Conservation (phyloP, 441 rosid species). For the Metrosideros polymorpha region DNA sequence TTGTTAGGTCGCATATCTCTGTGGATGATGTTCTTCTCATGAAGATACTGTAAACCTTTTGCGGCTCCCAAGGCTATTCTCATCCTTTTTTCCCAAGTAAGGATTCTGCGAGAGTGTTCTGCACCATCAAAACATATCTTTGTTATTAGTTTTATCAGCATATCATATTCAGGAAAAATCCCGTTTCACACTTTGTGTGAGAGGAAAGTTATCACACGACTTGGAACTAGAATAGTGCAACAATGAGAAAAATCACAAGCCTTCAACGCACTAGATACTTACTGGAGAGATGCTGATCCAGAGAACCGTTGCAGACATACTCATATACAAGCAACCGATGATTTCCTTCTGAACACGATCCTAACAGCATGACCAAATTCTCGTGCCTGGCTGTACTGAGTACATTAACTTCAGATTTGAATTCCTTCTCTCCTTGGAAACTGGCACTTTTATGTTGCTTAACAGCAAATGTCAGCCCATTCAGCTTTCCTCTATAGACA, state of each 20-base stretch:
- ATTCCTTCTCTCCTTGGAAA: conserved; percentile 5
- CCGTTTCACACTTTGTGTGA: background rate
- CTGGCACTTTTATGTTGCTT: conserved; percentile 9
- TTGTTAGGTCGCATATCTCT: conserved; percentile 7
- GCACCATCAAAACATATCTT: background rate
- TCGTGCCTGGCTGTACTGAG: conserved; percentile 4
- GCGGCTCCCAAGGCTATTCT: conserved; percentile 7
- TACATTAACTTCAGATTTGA: conserved; percentile 5
- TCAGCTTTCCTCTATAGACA: background rate
- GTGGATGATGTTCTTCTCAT: conserved; percentile 7
- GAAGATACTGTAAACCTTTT: conserved; percentile 9
- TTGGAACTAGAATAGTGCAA: background rate
- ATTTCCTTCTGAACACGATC: conserved; percentile 5
- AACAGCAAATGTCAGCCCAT: background rate
- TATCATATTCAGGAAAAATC: background rate
- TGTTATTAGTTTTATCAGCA: background rate
- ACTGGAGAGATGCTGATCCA: conserved; percentile 9
- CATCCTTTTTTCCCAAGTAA: conserved; percentile 3
- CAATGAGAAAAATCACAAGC: background rate
- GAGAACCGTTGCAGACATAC: conserved; percentile 8
- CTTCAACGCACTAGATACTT: background rate
- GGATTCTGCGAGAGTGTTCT: background rate
- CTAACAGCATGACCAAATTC: conserved; percentile 10
- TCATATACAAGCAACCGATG: conserved; percentile 4
- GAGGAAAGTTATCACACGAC: background rate